Percentiles rank a stretch among this genome's conserved stretches.
Evolutionary conservation across 2,329 filamentous ascomycete species (phyloP).

Genomic region (Thielaviopsis populi): DNA sequence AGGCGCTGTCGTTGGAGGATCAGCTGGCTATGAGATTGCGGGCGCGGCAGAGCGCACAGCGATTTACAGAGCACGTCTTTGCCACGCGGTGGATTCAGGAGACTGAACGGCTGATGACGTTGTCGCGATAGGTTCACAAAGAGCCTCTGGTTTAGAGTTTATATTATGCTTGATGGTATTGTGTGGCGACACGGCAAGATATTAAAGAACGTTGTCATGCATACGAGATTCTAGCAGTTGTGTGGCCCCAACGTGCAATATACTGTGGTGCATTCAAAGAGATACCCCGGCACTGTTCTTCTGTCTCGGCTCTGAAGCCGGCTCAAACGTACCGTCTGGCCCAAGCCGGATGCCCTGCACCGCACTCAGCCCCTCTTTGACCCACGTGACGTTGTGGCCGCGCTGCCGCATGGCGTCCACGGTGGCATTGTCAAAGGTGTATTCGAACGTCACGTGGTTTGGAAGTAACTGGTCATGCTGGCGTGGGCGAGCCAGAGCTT

Average conservation of each 20-base stretch:
- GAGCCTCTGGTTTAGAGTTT: neutral
- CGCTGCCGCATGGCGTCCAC: constrained; percentile 45
- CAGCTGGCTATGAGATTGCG: constrained; percentile 59
- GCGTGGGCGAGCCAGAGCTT: constrained; percentile 51
- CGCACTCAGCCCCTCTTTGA: constrained; percentile 46
- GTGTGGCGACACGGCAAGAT: constrained; percentile 1
- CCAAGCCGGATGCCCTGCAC: constrained; percentile 54
- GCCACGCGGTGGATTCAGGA: constrained; percentile 60
- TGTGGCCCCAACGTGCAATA: too few species aligned
- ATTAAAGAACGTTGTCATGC: neutral
- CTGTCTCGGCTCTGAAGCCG: constrained; percentile 63
- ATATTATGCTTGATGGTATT: neutral
- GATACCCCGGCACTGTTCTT: constrained; percentile 50
- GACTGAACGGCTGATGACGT: constrained; percentile 53
- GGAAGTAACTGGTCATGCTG: constrained; percentile 75
- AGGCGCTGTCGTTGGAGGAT: constrained; percentile 58
- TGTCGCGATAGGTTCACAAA: constrained; percentile 21
- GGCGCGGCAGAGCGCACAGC: constrained; percentile 60
- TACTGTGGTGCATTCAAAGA: constrained; percentile 20
- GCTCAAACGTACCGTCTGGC: constrained; percentile 57
- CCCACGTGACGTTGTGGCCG: constrained; percentile 60
- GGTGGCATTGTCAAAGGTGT: constrained; percentile 48
- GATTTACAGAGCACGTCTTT: constrained; percentile 85
- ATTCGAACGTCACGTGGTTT: constrained; percentile 53
- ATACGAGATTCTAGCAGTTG: neutral